Percentiles rank a stretch among this genome's conserved stretches.
Conservation (phyloP, 1,284 basidiomycete species). For the Tilletiopsis washingtonensis region DNA sequence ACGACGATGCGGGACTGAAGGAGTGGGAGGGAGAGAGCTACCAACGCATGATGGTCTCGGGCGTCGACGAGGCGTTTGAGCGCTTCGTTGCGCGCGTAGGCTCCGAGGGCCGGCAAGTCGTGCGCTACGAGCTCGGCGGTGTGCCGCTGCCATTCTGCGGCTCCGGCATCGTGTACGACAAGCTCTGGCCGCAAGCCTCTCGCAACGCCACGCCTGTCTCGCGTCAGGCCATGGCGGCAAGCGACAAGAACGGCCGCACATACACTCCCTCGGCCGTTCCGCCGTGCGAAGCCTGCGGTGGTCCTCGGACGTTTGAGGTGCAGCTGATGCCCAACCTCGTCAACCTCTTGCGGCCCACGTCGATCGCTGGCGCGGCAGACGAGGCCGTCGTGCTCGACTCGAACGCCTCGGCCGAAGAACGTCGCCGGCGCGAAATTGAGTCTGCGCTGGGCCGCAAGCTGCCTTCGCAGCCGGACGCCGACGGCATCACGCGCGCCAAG, state of each 20-base stretch:
- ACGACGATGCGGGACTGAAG: constrained; percentile 19
- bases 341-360: constrained; percentile 27
- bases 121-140: constrained; percentile 42
- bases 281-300: constrained; percentile 30
- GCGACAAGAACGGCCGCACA: neutral
- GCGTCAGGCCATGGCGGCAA: neutral
- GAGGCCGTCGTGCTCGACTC: constrained; percentile 1
- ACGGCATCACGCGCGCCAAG: constrained; percentile 4
- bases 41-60: constrained; percentile 34
- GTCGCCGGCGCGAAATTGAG: constrained; percentile 27
- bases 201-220: neutral
- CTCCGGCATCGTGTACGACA: constrained; percentile 22
- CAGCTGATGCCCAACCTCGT: constrained; percentile 47
- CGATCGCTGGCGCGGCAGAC: constrained; percentile 9
- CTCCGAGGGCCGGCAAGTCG: constrained; percentile 34
- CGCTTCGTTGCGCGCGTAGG: constrained; percentile 35
- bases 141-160: constrained; percentile 34
- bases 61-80: constrained; percentile 41
- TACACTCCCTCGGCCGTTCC: constrained; percentile 17
- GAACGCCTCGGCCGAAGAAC: constrained; percentile 6
- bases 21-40: constrained; percentile 35
- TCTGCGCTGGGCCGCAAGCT: constrained; percentile 28
- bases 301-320: constrained; percentile 36
- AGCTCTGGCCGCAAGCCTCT: constrained; percentile 33
- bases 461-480: constrained; percentile 2